Evolutionary conservation across 2,329 filamentous ascomycete species (phyloP).

Genomic region (Cordyceps farinosa): DNA sequence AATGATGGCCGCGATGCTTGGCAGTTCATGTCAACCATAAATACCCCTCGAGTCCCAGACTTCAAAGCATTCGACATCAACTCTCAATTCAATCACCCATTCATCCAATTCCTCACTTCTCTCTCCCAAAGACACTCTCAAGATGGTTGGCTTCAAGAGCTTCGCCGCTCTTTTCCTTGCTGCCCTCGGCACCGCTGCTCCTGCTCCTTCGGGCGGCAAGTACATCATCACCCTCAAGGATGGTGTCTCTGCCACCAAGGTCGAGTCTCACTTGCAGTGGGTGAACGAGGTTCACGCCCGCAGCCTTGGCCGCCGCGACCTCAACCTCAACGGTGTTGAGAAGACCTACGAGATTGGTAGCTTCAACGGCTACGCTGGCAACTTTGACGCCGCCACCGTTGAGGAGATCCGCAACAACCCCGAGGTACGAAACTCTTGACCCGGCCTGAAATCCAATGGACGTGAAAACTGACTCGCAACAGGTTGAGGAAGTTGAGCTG

Average conservation of each 20-base stretch:
- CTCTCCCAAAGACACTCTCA: background rate
- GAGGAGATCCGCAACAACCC: slow-evolving; percentile 37
- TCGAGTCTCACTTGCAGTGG: slow-evolving; percentile 35
- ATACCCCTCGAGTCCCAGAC: background rate
- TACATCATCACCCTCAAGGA: slow-evolving; percentile 47
- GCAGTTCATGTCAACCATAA: background rate
- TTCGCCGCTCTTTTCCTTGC: slow-evolving; percentile 21
- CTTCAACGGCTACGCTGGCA: slow-evolving; percentile 41
- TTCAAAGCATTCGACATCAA: background rate
- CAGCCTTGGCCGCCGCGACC: slow-evolving; percentile 32
- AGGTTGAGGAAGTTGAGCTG: slow-evolving; percentile 34
- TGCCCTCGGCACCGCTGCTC: slow-evolving; percentile 17
- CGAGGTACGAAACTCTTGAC: slow-evolving; percentile 29
- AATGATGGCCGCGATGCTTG: background rate
- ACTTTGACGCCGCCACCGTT: slow-evolving; percentile 41
- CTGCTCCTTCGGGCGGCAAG: slow-evolving; percentile 26
- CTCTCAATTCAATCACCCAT: background rate
- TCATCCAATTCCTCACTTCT: background rate
- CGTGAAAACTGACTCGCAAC: background rate
- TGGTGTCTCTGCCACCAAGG: slow-evolving; percentile 27
- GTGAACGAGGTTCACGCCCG: slow-evolving; percentile 31
- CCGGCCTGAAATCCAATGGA: background rate
- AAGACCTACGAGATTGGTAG: slow-evolving; percentile 31
- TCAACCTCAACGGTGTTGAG: slow-evolving; percentile 30
- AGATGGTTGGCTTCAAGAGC: slow-evolving; percentile 23